Conservation (phyloP, 345 rosid species). For the Lepidium africanum region DNA sequence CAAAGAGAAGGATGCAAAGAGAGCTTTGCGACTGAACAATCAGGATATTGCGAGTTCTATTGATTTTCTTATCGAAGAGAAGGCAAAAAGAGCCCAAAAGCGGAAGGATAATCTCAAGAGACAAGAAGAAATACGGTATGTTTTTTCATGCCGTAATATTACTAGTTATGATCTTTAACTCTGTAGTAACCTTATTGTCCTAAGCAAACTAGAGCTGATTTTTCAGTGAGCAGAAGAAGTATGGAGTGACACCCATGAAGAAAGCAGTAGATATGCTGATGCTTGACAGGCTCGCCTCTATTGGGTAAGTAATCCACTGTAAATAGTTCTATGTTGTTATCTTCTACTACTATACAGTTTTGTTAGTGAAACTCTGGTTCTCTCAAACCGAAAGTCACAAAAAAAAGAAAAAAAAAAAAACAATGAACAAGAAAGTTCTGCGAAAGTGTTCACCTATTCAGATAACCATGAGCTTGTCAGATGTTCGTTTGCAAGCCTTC, state of each 20-base stretch:
- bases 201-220: not conserved
- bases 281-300: slow-evolving; percentile 46
- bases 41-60: slow-evolving; percentile 70
- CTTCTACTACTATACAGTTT: not conserved
- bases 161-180: not conserved
- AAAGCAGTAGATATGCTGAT: slow-evolving; percentile 76
- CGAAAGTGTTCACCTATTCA: not conserved
- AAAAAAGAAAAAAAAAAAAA: not conserved
- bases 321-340: not conserved
- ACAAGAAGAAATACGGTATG: slow-evolving; percentile 50
- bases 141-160: not conserved
- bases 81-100: slow-evolving; percentile 46
- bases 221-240: slow-evolving; percentile 77
- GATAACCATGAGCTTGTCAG: not conserved
- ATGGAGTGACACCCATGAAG: slow-evolving; percentile 73
- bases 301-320: slow-evolving; percentile 53
- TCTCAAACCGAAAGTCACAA: not conserved
- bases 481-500: not conserved
- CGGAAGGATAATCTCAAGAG: slow-evolving; percentile 46
- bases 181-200: not conserved
- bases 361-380: not conserved
- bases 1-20: slow-evolving; percentile 58
- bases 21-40: slow-evolving; percentile 75
- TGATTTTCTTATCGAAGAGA: slow-evolving; percentile 75
- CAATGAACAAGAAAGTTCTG: not conserved